Conservation (phyloP, 2,329 filamentous ascomycete species). For the Nothophoma quercina region DNA sequence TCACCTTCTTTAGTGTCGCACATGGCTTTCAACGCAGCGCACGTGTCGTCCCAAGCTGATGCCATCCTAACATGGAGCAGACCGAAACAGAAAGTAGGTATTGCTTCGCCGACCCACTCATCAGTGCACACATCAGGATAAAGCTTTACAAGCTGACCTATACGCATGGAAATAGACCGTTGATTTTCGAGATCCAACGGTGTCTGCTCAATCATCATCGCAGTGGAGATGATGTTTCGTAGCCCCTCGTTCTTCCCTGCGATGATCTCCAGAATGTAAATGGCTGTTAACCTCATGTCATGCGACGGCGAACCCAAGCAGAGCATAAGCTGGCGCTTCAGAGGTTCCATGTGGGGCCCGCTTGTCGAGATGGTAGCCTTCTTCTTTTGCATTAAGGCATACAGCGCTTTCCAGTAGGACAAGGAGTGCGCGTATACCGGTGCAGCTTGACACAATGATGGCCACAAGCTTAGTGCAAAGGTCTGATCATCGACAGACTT, state of each 20-base stretch:
- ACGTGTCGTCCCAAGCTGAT: slow-evolving; percentile 86
- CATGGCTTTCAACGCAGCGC: slow-evolving; percentile 77
- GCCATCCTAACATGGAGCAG: slow-evolving; percentile 85
- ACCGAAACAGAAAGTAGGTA: slow-evolving; percentile 87
- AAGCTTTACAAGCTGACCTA: slow-evolving; percentile 75
- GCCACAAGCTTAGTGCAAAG: slow-evolving; percentile 61
- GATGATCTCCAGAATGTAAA: slow-evolving; percentile 74
- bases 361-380: slow-evolving; percentile 58
- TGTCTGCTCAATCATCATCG: slow-evolving; percentile 81
- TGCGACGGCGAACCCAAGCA: slow-evolving; percentile 81
- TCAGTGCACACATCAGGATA: slow-evolving; percentile 68
- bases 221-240: slow-evolving; percentile 65
- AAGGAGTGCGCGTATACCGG: slow-evolving; percentile 67
- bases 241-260: slow-evolving; percentile 57
- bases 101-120: slow-evolving; percentile 72
- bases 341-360: slow-evolving; percentile 65
- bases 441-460: slow-evolving; percentile 70
- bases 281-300: slow-evolving; percentile 73
- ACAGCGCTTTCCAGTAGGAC: slow-evolving; percentile 43
- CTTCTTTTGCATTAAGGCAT: slow-evolving; percentile 71
- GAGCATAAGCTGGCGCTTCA: slow-evolving; percentile 70
- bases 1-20: slow-evolving; percentile 75
- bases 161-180: slow-evolving; percentile 81
- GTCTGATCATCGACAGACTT: slow-evolving; percentile 63
- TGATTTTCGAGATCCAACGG: slow-evolving; percentile 78